Evolutionary conservation across 2,329 filamentous ascomycete species (phyloP).

Genomic region (Ceratocystis lukuohia): DNA sequence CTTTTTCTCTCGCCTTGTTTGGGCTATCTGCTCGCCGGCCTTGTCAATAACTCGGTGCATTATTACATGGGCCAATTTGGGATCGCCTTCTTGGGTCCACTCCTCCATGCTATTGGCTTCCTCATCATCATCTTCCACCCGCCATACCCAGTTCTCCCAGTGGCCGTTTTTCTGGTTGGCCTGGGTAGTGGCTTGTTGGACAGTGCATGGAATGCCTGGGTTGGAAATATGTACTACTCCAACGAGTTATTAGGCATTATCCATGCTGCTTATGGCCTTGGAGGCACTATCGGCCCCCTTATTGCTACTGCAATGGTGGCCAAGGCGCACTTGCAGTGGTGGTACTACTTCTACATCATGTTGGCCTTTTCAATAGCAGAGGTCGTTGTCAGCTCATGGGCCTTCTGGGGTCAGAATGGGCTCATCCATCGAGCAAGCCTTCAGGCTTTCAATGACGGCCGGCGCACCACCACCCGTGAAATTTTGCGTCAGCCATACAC

Average conservation of each 20-base stretch:
- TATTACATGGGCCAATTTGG: constrained; percentile 55
- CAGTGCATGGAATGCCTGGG: constrained; percentile 45
- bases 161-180: constrained; percentile 52
- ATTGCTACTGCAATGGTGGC: constrained; percentile 62
- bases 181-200: constrained; percentile 59
- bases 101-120: constrained; percentile 51
- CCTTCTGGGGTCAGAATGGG: constrained; percentile 53
- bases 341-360: constrained; percentile 65
- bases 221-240: constrained; percentile 57
- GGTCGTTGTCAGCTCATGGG: constrained; percentile 34
- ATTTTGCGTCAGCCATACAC: constrained; percentile 43
- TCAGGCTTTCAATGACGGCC: constrained; percentile 25
- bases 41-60: constrained; percentile 53
- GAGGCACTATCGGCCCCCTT: constrained; percentile 55
- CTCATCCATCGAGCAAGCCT: constrained; percentile 37
- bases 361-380: constrained; percentile 45
- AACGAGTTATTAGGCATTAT: constrained; percentile 64
- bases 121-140: constrained; percentile 53
- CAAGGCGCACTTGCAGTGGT: constrained; percentile 50
- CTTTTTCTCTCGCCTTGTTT: constrained; percentile 54
- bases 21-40: constrained; percentile 50
- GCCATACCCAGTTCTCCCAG: constrained; percentile 51
- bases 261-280: constrained; percentile 59
- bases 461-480: constrained; percentile 33
- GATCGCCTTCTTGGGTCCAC: constrained; percentile 51